phyloP scores from a whole-genome alignment of 495 filamentous ascomycete species.

The Talaromyces thailandensis region DNA sequence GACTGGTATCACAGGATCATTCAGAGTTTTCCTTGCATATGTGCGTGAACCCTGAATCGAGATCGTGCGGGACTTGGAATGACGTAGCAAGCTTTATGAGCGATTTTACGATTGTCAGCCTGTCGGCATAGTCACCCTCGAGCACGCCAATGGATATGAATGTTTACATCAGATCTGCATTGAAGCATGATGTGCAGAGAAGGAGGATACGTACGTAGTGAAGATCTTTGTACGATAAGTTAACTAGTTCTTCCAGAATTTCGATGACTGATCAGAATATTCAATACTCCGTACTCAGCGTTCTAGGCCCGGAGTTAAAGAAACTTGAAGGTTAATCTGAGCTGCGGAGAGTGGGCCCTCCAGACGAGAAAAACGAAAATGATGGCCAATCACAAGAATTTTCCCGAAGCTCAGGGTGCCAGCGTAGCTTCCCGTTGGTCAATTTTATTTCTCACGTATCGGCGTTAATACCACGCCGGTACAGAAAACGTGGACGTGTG shows the following conservation, averaged over 20 bases:
- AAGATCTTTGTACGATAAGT: neutral
- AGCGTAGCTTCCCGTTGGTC: neutral
- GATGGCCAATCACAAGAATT: neutral
- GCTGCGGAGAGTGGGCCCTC: neutral
- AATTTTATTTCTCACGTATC: neutral
- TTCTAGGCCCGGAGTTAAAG: neutral
- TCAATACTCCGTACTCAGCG: too few species aligned
- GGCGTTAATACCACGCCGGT: neutral
- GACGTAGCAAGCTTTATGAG: neutral
- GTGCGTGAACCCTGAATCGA: neutral
- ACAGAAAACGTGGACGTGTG: neutral
- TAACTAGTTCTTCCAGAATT: neutral
- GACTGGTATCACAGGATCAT: neutral
- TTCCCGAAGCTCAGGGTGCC: neutral
- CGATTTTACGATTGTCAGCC: neutral
- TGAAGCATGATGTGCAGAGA: neutral
- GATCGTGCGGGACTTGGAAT: neutral
- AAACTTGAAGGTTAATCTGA: neutral
- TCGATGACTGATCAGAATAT: neutral
- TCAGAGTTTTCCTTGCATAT: neutral
- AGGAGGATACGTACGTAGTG: too few species aligned
- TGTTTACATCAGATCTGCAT: neutral
- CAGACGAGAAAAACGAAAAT: neutral
- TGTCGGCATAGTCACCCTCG: neutral
- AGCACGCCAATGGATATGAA: neutral